Evolutionary conservation across 257 asterid genomes (phyloP), one percentile per base, ranked within the genome.

Genomic region (Dorcoceras hygrometricum): DNA sequence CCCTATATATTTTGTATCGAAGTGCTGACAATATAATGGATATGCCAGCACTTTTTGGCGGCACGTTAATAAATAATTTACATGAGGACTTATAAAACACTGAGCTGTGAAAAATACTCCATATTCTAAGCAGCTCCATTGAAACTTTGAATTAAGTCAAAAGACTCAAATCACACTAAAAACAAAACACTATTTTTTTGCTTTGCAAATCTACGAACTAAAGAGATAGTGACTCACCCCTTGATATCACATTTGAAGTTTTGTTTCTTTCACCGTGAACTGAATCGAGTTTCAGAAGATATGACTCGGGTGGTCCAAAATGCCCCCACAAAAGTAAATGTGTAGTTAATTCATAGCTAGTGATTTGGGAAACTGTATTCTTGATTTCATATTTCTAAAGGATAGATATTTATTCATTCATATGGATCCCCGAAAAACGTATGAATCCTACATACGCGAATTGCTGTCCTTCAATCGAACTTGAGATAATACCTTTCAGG

Each of bases 161-260:
- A n/a, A n/a, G 7, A 14, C 19, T 39, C 54, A 16, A 46, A 78
- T 87, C 92, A 78, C 79, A 77, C 43, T 66, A 71, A 76, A 58
- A 72, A 81, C 84, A 78, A 79, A 63, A 59, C 46, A 76, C 65
- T 65, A 66, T 73, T 81, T 83, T 81, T 74, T 63, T 75, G 76
- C 65, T 80, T 80, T 71, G 66, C n/a, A 53, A 66, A 36, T 36
- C 57, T 59, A 62, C 46, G 61, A 26, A 74, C 68, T 67, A 67
- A 63, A 68, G 63, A 80, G 88, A 83, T 78, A 87, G 77, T 73
- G 85, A 80, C 87, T 63, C 78, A 39, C 63, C 66, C 72, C 64
- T 78, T 65, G 67, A 74, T 72, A 65, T 77, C 51, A 63, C 57
- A 68, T 62, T 76, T 78, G 78, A 80, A 76, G 66, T 67, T 22